Conservation (phyloP, 306 rosid species). For the Castanea mollissima region DNA sequence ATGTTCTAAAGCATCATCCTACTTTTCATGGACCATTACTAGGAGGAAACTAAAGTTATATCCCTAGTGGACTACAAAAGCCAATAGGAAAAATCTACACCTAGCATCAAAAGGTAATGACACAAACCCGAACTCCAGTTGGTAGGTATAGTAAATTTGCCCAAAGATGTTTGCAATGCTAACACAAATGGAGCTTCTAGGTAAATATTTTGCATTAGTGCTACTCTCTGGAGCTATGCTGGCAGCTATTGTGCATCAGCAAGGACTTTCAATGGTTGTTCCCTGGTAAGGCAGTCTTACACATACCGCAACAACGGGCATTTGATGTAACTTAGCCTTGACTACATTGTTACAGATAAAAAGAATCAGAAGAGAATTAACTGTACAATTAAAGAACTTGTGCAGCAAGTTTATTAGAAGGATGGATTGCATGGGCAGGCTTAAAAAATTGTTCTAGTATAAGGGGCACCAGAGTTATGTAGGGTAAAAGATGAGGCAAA, state of each 20-base stretch:
- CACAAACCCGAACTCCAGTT: neutral
- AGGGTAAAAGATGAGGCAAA: neutral
- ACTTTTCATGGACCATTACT: neutral
- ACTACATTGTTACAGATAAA: neutral
- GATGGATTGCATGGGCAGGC: neutral
- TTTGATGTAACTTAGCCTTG: neutral
- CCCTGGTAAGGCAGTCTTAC: neutral
- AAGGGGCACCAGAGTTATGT: constrained; percentile 8
- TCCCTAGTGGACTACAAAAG: neutral
- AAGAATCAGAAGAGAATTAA: neutral
- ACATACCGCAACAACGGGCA: neutral
- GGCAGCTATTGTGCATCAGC: neutral
- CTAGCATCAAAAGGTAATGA: neutral
- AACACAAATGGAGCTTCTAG: neutral
- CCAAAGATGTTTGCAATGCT: neutral
- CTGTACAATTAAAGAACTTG: neutral
- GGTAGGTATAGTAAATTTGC: neutral
- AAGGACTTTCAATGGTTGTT: neutral
- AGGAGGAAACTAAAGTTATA: neutral
- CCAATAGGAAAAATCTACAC: neutral
- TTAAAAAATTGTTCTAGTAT: constrained; percentile 1
- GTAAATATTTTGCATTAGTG: no score
- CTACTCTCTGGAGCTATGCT: neutral
- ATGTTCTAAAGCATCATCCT: neutral
- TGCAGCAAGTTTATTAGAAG: neutral